phyloP scores from a whole-genome alignment of 2,329 filamentous ascomycete species.

The Trichoderma sp. region DNA sequence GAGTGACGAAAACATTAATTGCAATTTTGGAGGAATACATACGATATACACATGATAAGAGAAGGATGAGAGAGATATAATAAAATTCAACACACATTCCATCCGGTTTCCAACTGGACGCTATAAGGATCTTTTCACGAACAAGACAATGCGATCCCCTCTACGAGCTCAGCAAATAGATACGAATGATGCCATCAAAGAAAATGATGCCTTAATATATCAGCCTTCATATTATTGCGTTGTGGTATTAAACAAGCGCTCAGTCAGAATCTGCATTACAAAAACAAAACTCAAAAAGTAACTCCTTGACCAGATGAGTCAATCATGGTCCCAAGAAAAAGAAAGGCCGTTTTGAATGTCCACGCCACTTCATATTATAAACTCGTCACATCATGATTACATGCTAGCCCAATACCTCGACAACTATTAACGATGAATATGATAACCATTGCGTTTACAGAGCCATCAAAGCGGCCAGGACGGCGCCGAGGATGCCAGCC shows the following conservation, averaged over 20 bases:
- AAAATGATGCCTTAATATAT: not conserved
- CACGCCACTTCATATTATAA: slow-evolving; percentile 5
- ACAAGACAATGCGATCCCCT: not conserved
- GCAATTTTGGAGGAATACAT: too few relatives aligned
- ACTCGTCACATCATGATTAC: slow-evolving; percentile 18
- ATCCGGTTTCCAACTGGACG: not conserved
- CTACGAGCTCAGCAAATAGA: not conserved
- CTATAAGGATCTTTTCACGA: not conserved
- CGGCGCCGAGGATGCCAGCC: slow-evolving; percentile 31
- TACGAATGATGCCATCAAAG: not conserved
- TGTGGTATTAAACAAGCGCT: not conserved
- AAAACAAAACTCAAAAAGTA: not conserved
- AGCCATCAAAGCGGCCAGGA: slow-evolving; percentile 33
- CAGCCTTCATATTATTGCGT: not conserved
- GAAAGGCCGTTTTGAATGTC: not conserved
- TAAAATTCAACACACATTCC: not conserved
- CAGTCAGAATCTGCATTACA: not conserved
- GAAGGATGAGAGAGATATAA: not conserved
- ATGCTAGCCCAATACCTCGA: slow-evolving; percentile 9
- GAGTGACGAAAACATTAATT: not conserved
- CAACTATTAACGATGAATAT: not conserved
- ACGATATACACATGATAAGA: not conserved
- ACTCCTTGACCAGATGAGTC: not conserved
- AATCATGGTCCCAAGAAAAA: not conserved
- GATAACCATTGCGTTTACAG: slow-evolving; percentile 28